phyloP scores from a whole-genome alignment of 2,329 filamentous ascomycete species.

The Metarhizium brunneum region DNA sequence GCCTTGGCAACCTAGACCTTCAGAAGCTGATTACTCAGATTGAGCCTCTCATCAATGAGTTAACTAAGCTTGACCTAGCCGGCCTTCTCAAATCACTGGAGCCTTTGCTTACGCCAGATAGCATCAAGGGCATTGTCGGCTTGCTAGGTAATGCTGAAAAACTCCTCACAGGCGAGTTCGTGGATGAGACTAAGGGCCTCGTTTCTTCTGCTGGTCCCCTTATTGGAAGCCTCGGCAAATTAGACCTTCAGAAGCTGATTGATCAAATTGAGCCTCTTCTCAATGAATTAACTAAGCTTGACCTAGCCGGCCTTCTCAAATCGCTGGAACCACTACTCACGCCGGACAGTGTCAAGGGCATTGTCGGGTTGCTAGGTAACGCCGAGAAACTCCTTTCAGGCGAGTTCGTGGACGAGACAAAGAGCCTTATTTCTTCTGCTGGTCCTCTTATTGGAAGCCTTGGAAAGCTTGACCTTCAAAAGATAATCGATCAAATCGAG shows the following conservation, averaged over 20 bases:
- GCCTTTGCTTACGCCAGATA: conserved; percentile 18
- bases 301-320: conserved; percentile 20
- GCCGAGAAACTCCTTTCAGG: conserved; percentile 17
- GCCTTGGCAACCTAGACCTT: conserved; percentile 23
- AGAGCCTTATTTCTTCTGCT: conserved; percentile 10
- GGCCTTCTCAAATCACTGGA: conserved; percentile 16
- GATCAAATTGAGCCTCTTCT: conserved; percentile 20
- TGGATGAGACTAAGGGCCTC: conserved; percentile 17
- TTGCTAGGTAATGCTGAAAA: conserved; percentile 19
- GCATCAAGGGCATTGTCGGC: conserved; percentile 22
- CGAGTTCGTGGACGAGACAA: conserved; percentile 19
- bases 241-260: conserved; percentile 5
- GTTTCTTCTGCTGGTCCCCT: conserved; percentile 17
- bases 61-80: conserved; percentile 21
- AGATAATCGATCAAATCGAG: conserved; percentile 19
- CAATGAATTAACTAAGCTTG: conserved; percentile 20
- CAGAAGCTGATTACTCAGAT: conserved; percentile 22
- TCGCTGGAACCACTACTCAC: conserved; percentile 19
- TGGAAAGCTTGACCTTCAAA: conserved; percentile 12
- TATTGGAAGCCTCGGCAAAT: conserved; percentile 8
- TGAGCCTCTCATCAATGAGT: conserved; percentile 23
- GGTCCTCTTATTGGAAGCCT: conserved; percentile 8
- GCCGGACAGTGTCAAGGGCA: conserved; percentile 17
- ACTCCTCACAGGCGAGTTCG: conserved; percentile 17
- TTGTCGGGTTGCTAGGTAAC: conserved; percentile 21